Percentiles rank a stretch among this genome's conserved stretches.
Conservation (phyloP, 371 early-diverging fungal species). For the Choanephora cucurbitarum region DNA sequence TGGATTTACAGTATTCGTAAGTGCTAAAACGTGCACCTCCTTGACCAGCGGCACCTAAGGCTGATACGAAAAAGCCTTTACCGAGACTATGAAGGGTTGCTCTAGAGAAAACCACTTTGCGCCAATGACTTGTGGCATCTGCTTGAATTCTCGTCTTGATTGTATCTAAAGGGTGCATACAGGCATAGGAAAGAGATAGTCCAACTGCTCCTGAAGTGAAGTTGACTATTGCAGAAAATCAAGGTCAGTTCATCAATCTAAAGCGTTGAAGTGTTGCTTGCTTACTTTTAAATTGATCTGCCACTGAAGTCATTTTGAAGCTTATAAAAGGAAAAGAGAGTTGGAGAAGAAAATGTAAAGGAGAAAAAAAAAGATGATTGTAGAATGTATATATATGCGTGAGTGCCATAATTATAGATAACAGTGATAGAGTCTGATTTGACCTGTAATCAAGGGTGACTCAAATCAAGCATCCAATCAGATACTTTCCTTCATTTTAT, state of each 20-base stretch:
- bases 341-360: conserved; percentile 3
- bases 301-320: not conserved
- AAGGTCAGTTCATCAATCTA: not conserved
- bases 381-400: conserved; percentile 12
- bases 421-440: conserved; percentile 1
- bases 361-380: not conserved
- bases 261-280: not conserved
- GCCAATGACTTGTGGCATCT: conserved; percentile 44
- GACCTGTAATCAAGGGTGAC: conserved; percentile 16
- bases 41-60: conserved; percentile 74
- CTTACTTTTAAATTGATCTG: conserved; percentile 29
- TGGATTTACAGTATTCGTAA: conserved; percentile 74
- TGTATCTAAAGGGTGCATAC: conserved; percentile 77
- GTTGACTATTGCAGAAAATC: conserved; percentile 58
- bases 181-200: conserved; percentile 67
- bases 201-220: conserved; percentile 70
- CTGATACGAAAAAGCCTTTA: conserved; percentile 70
- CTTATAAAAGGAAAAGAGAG: not conserved
- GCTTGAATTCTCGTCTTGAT: conserved; percentile 72
- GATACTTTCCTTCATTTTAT: not conserved
- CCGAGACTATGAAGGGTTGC: conserved; percentile 58
- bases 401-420: not conserved
- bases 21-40: conserved; percentile 78
- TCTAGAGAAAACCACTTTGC: conserved; percentile 49
- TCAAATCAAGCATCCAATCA: conserved; percentile 16